A percentile compares a stretch with the other conserved stretches of the same genome.
phyloP scores from a whole-genome alignment of 805 yeast species.

The Candida pseudoglaebosa region DNA sequence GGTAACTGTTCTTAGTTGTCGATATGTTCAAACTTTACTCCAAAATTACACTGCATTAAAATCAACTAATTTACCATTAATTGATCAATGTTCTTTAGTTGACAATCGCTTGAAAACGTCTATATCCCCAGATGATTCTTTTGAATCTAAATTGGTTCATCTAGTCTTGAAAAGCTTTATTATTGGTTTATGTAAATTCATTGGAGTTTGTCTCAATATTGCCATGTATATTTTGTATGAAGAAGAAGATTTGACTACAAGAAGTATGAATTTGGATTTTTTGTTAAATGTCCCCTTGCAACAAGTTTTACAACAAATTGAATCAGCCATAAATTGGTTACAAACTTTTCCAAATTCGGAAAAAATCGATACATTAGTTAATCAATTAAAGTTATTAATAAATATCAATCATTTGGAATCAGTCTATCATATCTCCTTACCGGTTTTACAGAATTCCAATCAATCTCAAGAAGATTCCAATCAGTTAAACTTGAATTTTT shows the following conservation, averaged over 20 bases:
- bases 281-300: conserved; percentile 20
- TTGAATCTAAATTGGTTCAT: conserved; percentile 38
- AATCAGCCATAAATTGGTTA: conserved; percentile 31
- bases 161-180: conserved; percentile 48
- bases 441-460: conserved; percentile 6
- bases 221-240: conserved; percentile 63
- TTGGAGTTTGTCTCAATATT: conserved; percentile 43
- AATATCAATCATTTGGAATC: conserved; percentile 24
- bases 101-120: conserved; percentile 11
- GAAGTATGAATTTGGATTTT: conserved; percentile 50
- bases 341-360: background rate
- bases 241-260: conserved; percentile 71
- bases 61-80: background rate
- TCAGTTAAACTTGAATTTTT: conserved; percentile 12
- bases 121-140: conserved; percentile 5
- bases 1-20: conserved; percentile 73
- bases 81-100: conserved; percentile 10
- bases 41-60: conserved; percentile 23
- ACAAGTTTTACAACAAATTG: conserved; percentile 25
- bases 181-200: conserved; percentile 51
- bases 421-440: conserved; percentile 11
- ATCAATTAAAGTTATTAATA: conserved; percentile 25
- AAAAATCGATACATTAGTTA: conserved; percentile 1
- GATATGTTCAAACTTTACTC: conserved; percentile 63
- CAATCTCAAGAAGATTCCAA: too few relatives aligned